A percentile compares a stretch with the other conserved stretches of the same genome.
Conservation (phyloP, 1,284 basidiomycete genomes). For the Peniophora sp. region DNA sequence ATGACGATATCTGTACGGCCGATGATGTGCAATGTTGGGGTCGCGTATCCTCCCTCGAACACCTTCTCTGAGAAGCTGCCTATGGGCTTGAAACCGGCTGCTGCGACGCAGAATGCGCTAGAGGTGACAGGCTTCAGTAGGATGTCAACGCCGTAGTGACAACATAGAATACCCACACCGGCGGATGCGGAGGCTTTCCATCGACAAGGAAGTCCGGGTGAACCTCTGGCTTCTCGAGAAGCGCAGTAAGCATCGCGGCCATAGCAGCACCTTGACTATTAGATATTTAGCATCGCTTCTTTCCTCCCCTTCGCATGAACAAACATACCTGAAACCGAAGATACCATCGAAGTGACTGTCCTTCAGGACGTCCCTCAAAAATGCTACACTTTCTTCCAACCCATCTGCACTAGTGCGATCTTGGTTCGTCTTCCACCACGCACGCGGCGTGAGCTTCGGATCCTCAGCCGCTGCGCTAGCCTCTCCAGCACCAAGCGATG, state of each 20-base stretch:
- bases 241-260: slow-evolving; percentile 65
- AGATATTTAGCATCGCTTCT: background rate
- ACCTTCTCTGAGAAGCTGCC: slow-evolving; percentile 46
- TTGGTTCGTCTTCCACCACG: slow-evolving; percentile 65
- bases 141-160: slow-evolving; percentile 4
- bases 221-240: slow-evolving; percentile 49
- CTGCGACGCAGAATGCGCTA: slow-evolving; percentile 58
- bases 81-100: slow-evolving; percentile 57
- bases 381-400: slow-evolving; percentile 47
- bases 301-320: background rate
- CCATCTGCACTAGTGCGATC: slow-evolving; percentile 47
- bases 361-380: slow-evolving; percentile 40
- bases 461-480: slow-evolving; percentile 39
- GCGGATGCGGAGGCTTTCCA: slow-evolving; percentile 55
- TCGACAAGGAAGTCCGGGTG: slow-evolving; percentile 64
- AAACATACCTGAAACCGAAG: background rate
- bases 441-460: slow-evolving; percentile 63
- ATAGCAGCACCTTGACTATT: slow-evolving; percentile 44
- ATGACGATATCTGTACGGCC: slow-evolving; percentile 81
- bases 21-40: slow-evolving; percentile 77
- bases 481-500: slow-evolving; percentile 50
- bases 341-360: slow-evolving; percentile 46
- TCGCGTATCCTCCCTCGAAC: slow-evolving; percentile 48
- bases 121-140: background rate
- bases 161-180: slow-evolving; percentile 46